Percentiles rank a stretch among this genome's conserved stretches.
Evolutionary conservation across 202 grass and related monocot genomes (phyloP).

Genomic region (Hordeum pubiflorum): DNA sequence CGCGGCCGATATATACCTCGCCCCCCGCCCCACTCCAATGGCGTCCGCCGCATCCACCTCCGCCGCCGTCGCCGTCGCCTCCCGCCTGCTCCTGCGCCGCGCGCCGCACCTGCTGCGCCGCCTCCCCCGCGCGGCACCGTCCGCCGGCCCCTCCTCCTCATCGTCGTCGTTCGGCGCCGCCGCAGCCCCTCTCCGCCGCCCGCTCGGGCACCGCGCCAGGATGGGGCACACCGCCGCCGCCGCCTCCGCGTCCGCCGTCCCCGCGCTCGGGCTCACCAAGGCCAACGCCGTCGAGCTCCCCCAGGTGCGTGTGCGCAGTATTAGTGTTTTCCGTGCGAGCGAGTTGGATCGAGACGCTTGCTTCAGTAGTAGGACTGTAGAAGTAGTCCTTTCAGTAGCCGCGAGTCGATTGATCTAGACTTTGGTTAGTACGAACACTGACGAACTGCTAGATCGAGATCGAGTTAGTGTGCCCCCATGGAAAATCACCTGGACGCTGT

Average conservation of each 20-base stretch:
- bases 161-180: neutral
- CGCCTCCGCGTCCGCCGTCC: neutral
- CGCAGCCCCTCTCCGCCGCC: neutral
- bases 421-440: neutral
- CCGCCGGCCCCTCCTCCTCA: neutral
- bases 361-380: neutral
- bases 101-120: conserved; percentile 27
- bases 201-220: conserved; percentile 38
- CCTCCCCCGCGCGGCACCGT: neutral
- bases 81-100: conserved; percentile 20
- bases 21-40: conserved; percentile 4
- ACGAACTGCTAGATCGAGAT: conserved; percentile 15
- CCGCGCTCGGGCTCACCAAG: conserved; percentile 78
- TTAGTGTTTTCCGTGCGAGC: neutral
- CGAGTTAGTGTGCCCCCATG: neutral
- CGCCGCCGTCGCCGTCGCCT: conserved; percentile 26
- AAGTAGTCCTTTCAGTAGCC: neutral
- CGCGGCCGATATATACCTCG: conserved; percentile 39
- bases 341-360: neutral
- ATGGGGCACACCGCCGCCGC: conserved; percentile 68
- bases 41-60: conserved; percentile 47
- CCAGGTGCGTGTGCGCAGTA: conserved; percentile 30
- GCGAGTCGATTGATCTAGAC: neutral
- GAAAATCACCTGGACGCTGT: neutral
- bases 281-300: conserved; percentile 55